Evolutionary conservation across 345 rosid genomes (phyloP), one percentile per base, ranked within the genome.

Genomic region (Arabidopsis thaliana): DNA sequence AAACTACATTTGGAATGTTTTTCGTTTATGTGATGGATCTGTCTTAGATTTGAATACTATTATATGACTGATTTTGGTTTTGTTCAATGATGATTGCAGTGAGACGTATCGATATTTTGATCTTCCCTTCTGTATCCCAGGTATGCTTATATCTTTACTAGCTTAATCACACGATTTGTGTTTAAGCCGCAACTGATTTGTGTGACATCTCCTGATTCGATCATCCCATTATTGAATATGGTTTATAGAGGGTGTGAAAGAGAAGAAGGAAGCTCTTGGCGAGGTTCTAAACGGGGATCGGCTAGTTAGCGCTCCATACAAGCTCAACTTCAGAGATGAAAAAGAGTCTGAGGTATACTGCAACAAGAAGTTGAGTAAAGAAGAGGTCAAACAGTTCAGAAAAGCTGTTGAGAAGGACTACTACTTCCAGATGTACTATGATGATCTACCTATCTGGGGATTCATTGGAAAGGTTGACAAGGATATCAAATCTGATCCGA

Each of bases 391-490:
- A 30, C 71, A 42, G 72, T 92, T 88, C 62, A 63, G 93, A 10
- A 78, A 70, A 42, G 94, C 89, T 11, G 88, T 92, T 28, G 86
- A 78, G 41, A 92, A 92, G 65, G 96, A 92, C 78, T 92, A 86
- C 58, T 92, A 92, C 82, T 90, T 88, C 67, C 96, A 92, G 80
- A 92, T 92, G 96, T 92, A 90, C 59, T 93, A 86, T 58, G 94
- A 93, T 71, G 97, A 92, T 75, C 64, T 93, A 58, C 97, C 97
- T 36, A 84, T 93, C 10, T 93, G 97, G 97, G 97, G 96, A 16
- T 90, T 93, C 79, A 79, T 93, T 41, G 97, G 97, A 7, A 93
- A 90, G 44, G 87, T 88, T 71, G 96, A 88, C 32, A 91, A 84
- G 75, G 93, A 91, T 71, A 84, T 84, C n/a, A 89, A 89, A 66